Base-by-base conservation (phyloP, 148 eudicot genomes). In the Chenopodium suecicum region DNA sequence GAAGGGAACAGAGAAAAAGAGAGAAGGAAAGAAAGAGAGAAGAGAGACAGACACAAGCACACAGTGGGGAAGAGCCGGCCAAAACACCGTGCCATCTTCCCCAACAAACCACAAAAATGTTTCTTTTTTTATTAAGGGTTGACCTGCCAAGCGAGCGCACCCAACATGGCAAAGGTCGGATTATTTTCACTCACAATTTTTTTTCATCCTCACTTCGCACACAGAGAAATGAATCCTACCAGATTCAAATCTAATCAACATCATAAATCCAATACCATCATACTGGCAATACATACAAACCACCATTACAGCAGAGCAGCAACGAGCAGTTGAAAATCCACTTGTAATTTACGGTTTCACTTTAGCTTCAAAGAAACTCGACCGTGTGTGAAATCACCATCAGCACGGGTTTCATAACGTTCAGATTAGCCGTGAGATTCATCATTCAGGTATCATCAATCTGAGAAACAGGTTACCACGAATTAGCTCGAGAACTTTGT, bases 91-190 rank as follows among this genome's bases (percentile, higher is more conserved):
- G 16, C 84, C 87, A 41, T 50, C 83, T 84, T 80, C 84, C 80
- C 77, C 78, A 3, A 20, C 32, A 76, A 14, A 76, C 84, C 73
- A 72, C 22, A 77, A 37, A 80, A 81, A 69, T 1, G 5, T 7
- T 0, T 1, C 34, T 4, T 10, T 81, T 41, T 78, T 85, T 81
- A 77, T 85, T 78, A 73, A 52, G 62, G 22, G 79, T 81, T 52
- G 84, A 85, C 87, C 87, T 81, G 87, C 87, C 87, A 85, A 65
- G 82, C 87, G 81, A 84, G 86, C 86, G 83, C 86, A 84, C 86
- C 86, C 84, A 16, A 13, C 81, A 72, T 77, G 86, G 86, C 86
- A 84, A 81, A 84, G 86, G 86, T 84, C 86, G 73, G 44, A 52
- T 52, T 34, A 41, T 29, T 78, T 31, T 22, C n/a, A 50, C 79